Conservation (phyloP, 2,329 filamentous ascomycete genomes). For the Neopestalotiopsis sp. region DNA sequence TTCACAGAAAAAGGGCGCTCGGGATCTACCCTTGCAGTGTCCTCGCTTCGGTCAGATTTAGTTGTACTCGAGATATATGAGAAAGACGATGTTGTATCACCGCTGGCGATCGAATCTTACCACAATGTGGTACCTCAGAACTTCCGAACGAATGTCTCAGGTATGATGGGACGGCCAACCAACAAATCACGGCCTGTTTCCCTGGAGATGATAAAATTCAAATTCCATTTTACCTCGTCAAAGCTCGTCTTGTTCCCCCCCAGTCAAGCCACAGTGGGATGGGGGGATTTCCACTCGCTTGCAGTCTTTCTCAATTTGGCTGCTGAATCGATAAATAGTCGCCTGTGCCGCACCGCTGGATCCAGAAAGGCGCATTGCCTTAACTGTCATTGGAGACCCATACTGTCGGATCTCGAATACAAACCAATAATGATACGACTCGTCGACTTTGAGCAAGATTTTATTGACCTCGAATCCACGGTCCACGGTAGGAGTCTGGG, state of each 20-base stretch:
- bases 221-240: neutral
- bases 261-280: neutral
- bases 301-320: neutral
- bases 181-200: neutral
- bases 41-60: neutral
- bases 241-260: no score
- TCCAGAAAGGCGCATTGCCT: neutral
- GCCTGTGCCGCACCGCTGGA: slow-evolving; percentile 3
- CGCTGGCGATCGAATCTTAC: slow-evolving; percentile 5
- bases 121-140: slow-evolving; percentile 15
- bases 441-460: neutral
- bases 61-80: neutral
- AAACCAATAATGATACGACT: neutral
- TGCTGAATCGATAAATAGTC: neutral
- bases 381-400: neutral
- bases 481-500: neutral
- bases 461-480: neutral
- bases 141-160: slow-evolving; percentile 16
- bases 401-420: neutral
- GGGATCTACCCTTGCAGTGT: neutral
- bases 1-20: neutral
- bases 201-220: neutral
- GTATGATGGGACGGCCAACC: neutral
- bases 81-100: slow-evolving; percentile 12
- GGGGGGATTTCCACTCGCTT: neutral